Evolutionary conservation across 805 yeast species (phyloP), one percentile per base, ranked within the genome.

Genomic region (Barnettozyma wickerhamii): DNA sequence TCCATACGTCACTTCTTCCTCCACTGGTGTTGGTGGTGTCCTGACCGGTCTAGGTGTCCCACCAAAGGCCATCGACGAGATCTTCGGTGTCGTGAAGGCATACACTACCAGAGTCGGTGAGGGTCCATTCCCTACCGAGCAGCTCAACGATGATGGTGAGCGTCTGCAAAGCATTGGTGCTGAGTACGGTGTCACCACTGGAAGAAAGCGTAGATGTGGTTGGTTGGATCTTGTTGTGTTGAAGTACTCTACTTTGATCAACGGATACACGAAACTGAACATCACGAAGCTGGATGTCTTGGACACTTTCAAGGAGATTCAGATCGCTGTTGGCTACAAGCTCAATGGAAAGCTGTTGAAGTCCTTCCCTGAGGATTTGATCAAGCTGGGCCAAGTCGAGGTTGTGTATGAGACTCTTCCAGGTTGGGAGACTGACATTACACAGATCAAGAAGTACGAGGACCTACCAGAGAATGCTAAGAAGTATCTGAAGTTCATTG

Each of bases 81-180:
- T 89, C 33, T 88, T 83, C 62, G 99, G 99, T 66, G 99, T 93
- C 19, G 98, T 91, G 35, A 93, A 93, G 72, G 98, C 98, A 31
- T 93, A 93, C 69, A 93, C 99, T 34, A 93, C 99, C 28, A 81
- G 99, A 68, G 99, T 93, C 41, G 99, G 99, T 56, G 98, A 90
- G 62, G 99, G 99, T 50, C 99, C 99, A 24, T 93, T 93, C 84
- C 97, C 99, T 47, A 83, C 98, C 42, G 99, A 93, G 68, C 98
- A 90, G 64, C 75, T 90, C 61, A 89, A 91, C 64, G 80, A 69
- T 28, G 78, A 71, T 35, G 99, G 99, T 59, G 95, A 85, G 56
- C 77, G 79, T 51, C 73, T 93, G 60, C 99, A 93, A 65, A 67
- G 73, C 33, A 86, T 93, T 48, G 99, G 99, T 58, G 95, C 90